These are phyloP conservation scores for Dacryopinax spathularia DNA, from an alignment of 768 basidiomycete genomes.

Conservation along the genomic window DNA sequence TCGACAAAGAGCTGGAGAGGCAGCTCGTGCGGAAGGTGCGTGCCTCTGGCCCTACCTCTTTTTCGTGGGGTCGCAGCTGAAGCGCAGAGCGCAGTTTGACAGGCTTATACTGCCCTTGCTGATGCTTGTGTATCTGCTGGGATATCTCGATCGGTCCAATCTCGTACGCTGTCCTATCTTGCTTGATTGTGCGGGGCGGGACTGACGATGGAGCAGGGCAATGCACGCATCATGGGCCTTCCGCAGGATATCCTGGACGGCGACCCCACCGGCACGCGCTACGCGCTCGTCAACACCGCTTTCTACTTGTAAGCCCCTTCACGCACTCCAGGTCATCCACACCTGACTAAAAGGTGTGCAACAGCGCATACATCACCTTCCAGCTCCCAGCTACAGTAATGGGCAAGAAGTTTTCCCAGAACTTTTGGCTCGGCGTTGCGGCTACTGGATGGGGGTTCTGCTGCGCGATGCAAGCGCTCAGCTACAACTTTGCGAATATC, in stretches of 20 bases:
- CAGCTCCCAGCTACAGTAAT: background rate
- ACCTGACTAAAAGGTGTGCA: background rate
- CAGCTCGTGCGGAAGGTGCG: background rate
- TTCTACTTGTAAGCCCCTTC: slow-evolving; percentile 41
- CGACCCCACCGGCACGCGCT: slow-evolving; percentile 49
- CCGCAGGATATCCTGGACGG: slow-evolving; percentile 49
- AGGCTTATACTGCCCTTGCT: background rate
- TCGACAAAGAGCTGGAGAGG: background rate
- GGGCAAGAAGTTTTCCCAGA: background rate
- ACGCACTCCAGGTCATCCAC: slow-evolving; percentile 3
- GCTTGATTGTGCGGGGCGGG: background rate
- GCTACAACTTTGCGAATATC: slow-evolving; percentile 46
- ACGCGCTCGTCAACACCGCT: slow-evolving; percentile 61
- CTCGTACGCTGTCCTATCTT: background rate
- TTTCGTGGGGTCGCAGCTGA: too few species aligned
- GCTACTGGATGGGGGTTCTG: background rate
- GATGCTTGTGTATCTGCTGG: background rate
- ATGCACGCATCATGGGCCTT: slow-evolving; percentile 61
- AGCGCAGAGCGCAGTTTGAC: background rate
- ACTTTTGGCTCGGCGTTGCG: background rate
- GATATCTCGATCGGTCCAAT: background rate
- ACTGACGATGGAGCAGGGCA: slow-evolving; percentile 18
- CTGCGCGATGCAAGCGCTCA: slow-evolving; percentile 34
- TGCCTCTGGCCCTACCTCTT: too few species aligned
- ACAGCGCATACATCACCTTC: background rate